These are phyloP conservation scores for Trichoderma pleuroti DNA, from an alignment of 2,329 filamentous ascomycete genomes.

Conservation along the genomic window DNA sequence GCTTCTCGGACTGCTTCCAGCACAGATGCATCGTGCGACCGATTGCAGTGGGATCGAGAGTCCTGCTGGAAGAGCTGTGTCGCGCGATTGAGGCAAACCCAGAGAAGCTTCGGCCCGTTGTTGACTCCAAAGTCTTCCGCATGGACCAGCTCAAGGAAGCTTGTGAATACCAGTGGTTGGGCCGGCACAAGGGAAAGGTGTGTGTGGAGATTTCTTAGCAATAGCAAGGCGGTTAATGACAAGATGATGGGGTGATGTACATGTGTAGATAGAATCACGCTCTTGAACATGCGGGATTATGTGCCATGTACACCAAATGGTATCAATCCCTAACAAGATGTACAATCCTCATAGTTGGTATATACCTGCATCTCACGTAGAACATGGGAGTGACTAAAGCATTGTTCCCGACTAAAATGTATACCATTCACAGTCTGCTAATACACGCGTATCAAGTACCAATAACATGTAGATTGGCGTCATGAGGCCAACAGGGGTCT, in stretches of 20 bases:
- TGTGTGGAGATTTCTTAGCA: not conserved
- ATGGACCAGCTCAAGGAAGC: not conserved
- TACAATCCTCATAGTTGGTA: not conserved
- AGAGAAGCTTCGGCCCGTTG: not conserved
- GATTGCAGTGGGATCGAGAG: not conserved
- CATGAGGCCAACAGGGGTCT: not conserved
- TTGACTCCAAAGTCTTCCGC: not conserved
- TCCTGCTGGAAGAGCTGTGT: conserved; percentile 2
- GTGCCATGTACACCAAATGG: not conserved
- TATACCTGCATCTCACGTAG: not conserved
- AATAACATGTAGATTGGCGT: not conserved
- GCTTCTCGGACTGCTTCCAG: not conserved
- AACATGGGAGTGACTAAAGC: not conserved
- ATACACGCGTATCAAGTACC: not conserved
- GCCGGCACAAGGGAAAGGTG: not conserved
- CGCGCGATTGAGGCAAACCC: not conserved
- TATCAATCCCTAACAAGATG: not conserved
- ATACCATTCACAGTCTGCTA: not conserved
- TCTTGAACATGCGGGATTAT: not conserved
- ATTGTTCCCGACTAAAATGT: not conserved
- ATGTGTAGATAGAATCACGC: not conserved
- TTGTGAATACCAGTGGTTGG: not conserved
- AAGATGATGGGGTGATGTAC: not conserved
- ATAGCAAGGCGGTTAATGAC: not conserved
- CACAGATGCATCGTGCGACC: not conserved